phyloP scores from a whole-genome alignment of 148 eudicot species.

The Spergularia bocconei region DNA sequence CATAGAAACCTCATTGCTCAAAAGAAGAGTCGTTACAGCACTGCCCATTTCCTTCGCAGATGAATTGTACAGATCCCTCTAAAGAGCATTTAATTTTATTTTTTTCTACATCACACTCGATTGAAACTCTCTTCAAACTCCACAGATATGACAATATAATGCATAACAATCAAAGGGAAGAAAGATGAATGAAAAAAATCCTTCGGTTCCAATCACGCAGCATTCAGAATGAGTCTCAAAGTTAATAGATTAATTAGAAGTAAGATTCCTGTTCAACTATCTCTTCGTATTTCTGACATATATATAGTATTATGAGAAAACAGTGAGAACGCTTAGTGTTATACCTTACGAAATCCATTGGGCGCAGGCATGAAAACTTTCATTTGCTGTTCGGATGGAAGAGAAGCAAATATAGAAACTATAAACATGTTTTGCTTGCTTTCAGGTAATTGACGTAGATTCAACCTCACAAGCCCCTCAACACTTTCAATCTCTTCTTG shows the following conservation, averaged over 20 bases:
- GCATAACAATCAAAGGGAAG: too few species aligned
- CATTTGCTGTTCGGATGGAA: slow-evolving; percentile 95
- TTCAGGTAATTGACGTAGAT: slow-evolving; percentile 61
- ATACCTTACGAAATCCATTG: slow-evolving; percentile 82
- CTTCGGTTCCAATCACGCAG: too few species aligned
- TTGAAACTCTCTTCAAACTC: too few species aligned
- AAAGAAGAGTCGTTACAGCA: too few species aligned
- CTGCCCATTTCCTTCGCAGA: too few species aligned
- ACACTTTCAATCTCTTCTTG: slow-evolving; percentile 98
- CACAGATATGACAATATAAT: too few species aligned
- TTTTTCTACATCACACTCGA: too few species aligned
- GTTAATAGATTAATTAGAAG: not conserved
- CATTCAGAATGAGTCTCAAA: not conserved
- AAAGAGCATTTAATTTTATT: too few species aligned
- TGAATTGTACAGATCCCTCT: too few species aligned
- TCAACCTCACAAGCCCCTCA: slow-evolving; percentile 71
- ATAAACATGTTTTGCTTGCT: slow-evolving; percentile 49
- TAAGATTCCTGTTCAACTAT: not conserved
- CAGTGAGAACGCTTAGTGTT: not conserved
- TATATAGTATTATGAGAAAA: slow-evolving; percentile 3
- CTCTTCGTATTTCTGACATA: not conserved
- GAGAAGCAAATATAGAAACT: slow-evolving; percentile 74
- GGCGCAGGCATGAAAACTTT: slow-evolving; percentile 77
- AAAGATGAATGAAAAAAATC: too few species aligned
- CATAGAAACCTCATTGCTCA: too few species aligned